These are phyloP conservation scores for Oryza meridionalis DNA, from an alignment of 176 grass and related monocot genomes.

Conservation along the genomic window DNA sequence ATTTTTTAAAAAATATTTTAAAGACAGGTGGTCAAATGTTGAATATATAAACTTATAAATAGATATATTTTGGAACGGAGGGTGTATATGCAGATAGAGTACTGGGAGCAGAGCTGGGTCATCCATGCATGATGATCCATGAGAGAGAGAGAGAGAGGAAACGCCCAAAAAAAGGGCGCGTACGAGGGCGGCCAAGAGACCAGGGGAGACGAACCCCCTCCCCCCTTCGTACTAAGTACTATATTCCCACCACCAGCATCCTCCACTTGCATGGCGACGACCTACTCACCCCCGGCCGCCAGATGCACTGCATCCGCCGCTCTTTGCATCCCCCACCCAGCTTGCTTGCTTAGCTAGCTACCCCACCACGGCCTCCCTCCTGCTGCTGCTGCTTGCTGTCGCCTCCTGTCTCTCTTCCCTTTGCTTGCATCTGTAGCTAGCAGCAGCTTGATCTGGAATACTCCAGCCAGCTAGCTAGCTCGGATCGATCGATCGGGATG, in stretches of 20 bases:
- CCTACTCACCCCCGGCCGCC: background rate
- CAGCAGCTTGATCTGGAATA: too few species aligned
- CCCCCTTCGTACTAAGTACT: slow-evolving; percentile 30
- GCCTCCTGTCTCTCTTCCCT: background rate
- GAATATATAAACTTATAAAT: too few species aligned
- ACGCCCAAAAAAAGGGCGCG: background rate
- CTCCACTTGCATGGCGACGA: slow-evolving; percentile 50
- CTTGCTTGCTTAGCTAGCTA: background rate
- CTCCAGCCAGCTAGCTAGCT: too few species aligned
- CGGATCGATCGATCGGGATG: too few species aligned
- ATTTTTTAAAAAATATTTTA: too few species aligned
- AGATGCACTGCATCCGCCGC: background rate
- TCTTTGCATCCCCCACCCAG: too few species aligned
- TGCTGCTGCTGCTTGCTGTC: background rate
- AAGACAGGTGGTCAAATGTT: too few species aligned
- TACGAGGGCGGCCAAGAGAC: slow-evolving; percentile 12
- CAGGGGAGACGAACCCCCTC: slow-evolving; percentile 67
- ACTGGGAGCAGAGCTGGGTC: background rate
- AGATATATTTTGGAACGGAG: too few species aligned
- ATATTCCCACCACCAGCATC: slow-evolving; percentile 55
- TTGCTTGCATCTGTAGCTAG: background rate
- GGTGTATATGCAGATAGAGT: too few species aligned
- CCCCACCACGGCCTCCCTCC: background rate
- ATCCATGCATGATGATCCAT: background rate
- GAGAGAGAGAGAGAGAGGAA: background rate